Evolutionary conservation across 768 basidiomycete species (phyloP), one percentile per base, ranked within the genome.

Genomic region (Trametes sanguinea): DNA sequence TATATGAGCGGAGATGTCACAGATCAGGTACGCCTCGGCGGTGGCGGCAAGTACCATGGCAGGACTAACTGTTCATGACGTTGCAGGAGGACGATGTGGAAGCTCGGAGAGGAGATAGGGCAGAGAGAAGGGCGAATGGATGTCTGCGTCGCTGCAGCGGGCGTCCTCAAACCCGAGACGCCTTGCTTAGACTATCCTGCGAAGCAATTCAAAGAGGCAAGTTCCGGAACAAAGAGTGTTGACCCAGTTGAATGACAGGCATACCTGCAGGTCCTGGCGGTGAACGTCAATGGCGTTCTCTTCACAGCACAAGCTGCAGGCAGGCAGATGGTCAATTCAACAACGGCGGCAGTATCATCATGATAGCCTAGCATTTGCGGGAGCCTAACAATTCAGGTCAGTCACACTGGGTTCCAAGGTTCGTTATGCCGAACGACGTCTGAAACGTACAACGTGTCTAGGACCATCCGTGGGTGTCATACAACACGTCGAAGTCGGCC

Each of bases 141-240:
- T 69, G 79, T 88, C 7, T 89, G 88, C 67, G 73, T 92, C 57
- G 90, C 90, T 2, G 89, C 90, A 9, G 91, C 91, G 37, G 92
- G 90, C 13, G 82, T 92, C 57, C 69, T 89, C 68, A 68, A 62
- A 56, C 67, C 76, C 0, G 78, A 88, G 62, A 83, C 72, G 27
- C 82, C 84, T 55, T 89, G 88, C 67, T 72, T 90, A 71, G 80
- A 84, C 40, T 90, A 89, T 69, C 81, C 86, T 1, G 87, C 77
- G 7, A 73, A 83, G 58, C 79, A 86, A 62, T 92, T 90, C 70
- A 75, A 80, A 67, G 82, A 87, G 69, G 88, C 86, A 10, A 10
- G 56, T 46, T 6, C 11, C 29, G 11, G 22, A 22, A 22, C 22
- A 22, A 32, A 37, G 35, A 37, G 35, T 11, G 35, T 6, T 11